A percentile compares a stretch with the other conserved stretches of the same genome.
Conservation (phyloP, 768 basidiomycete genomes). For the Lactarius indigo region DNA sequence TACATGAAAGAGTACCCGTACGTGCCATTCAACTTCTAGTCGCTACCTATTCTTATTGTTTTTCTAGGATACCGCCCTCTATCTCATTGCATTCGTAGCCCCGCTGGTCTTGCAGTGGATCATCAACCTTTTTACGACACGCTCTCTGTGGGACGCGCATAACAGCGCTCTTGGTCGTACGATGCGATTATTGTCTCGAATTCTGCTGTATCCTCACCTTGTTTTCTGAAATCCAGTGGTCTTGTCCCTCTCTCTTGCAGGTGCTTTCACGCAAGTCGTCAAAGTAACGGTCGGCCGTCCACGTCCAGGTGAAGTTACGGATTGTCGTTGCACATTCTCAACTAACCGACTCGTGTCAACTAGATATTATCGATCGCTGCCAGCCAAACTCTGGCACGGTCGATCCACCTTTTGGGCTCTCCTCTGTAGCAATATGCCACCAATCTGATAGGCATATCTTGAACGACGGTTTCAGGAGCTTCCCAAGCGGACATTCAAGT, state of each 20-base stretch:
- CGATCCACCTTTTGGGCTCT: slow-evolving; percentile 71
- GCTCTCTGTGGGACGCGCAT: slow-evolving; percentile 90
- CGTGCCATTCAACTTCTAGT: slow-evolving; percentile 24
- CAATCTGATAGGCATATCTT: slow-evolving; percentile 55
- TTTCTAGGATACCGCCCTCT: slow-evolving; percentile 26
- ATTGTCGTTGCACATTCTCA: not conserved
- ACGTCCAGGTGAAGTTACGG: slow-evolving; percentile 57
- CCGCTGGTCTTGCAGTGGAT: slow-evolving; percentile 68
- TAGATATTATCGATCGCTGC: slow-evolving; percentile 69
- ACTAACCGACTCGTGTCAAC: not conserved
- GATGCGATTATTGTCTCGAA: slow-evolving; percentile 21
- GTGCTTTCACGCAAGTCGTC: slow-evolving; percentile 75
- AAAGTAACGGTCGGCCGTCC: slow-evolving; percentile 90
- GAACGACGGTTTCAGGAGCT: slow-evolving; percentile 86
- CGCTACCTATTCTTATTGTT: slow-evolving; percentile 12
- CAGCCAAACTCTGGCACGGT: slow-evolving; percentile 58
- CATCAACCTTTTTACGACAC: slow-evolving; percentile 67
- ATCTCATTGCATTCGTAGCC: slow-evolving; percentile 48
- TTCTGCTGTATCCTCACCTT: slow-evolving; percentile 9
- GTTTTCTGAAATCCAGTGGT: slow-evolving; percentile 47
- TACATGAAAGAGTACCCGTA: slow-evolving; percentile 77
- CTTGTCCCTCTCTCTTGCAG: slow-evolving; percentile 72
- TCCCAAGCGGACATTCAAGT: slow-evolving; percentile 89
- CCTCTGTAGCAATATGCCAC: slow-evolving; percentile 76
- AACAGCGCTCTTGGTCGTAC: slow-evolving; percentile 51